A percentile compares a stretch with the other conserved stretches of the same genome.
phyloP scores from a whole-genome alignment of 768 basidiomycete genomes.

The Flagelloscypha sp. region DNA sequence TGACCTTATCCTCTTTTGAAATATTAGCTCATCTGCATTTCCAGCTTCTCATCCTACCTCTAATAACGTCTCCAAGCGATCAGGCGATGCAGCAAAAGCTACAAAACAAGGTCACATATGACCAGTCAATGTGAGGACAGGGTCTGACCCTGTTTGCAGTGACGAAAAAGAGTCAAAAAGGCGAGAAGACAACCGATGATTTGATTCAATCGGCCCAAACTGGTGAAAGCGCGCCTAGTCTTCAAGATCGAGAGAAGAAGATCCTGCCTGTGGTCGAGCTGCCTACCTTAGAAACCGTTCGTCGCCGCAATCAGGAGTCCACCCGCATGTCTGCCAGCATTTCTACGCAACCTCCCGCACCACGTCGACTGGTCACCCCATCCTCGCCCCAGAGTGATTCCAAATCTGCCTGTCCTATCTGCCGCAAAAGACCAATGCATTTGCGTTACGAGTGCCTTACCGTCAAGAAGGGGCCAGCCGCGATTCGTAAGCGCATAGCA shows the following conservation, averaged over 20 bases:
- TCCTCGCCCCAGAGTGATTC: conserved; percentile 3
- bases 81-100: too few relatives aligned
- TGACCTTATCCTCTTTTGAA: too few relatives aligned
- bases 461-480: conserved; percentile 31
- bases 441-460: conserved; percentile 41
- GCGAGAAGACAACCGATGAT: conserved; percentile 7
- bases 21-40: too few relatives aligned
- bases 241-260: conserved; percentile 5
- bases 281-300: background rate
- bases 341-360: conserved; percentile 6
- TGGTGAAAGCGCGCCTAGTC: background rate
- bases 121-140: conserved; percentile 2
- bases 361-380: background rate
- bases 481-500: conserved; percentile 37
- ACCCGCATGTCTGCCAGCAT: conserved; percentile 9
- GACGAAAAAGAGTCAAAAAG: conserved; percentile 12
- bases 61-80: too few relatives aligned
- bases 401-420: conserved; percentile 33
- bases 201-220: conserved; percentile 6
- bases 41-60: background rate
- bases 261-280: conserved; percentile 9
- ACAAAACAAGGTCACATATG: too few relatives aligned
- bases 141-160: too few relatives aligned
- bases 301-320: background rate
- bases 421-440: conserved; percentile 36